These are phyloP conservation scores for Lachnellula cervina DNA, from an alignment of 2,329 filamentous ascomycete genomes.

Conservation along the genomic window DNA sequence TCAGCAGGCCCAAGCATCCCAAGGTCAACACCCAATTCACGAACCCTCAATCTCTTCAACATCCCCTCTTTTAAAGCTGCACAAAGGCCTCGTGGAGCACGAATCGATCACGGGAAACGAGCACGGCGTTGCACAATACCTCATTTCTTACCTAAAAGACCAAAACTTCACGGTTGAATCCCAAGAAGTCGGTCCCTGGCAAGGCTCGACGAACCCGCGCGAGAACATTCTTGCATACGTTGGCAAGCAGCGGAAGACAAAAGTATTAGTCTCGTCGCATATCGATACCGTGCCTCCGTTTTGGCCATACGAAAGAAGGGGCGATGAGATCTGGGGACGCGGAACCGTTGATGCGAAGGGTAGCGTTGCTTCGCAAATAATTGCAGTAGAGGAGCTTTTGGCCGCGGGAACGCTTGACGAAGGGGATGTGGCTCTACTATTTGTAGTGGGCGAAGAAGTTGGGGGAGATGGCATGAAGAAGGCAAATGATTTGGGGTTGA, in stretches of 20 bases:
- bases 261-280: conserved; percentile 54
- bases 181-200: conserved; percentile 39
- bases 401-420: conserved; percentile 35
- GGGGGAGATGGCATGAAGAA: conserved; percentile 73
- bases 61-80: conserved; percentile 49
- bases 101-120: conserved; percentile 61
- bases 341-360: conserved; percentile 71
- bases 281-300: conserved; percentile 59
- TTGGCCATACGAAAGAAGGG: conserved; percentile 34
- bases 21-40: neutral
- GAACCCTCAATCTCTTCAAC: neutral
- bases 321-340: conserved; percentile 59
- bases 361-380: conserved; percentile 68
- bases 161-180: conserved; percentile 59
- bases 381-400: conserved; percentile 56
- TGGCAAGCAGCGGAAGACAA: conserved; percentile 43
- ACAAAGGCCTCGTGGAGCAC: conserved; percentile 57
- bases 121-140: conserved; percentile 51
- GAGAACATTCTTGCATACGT: conserved; percentile 60
- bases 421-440: conserved; percentile 55
- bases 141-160: conserved; percentile 50
- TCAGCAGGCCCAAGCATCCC: neutral
- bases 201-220: conserved; percentile 7
- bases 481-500: conserved; percentile 44
- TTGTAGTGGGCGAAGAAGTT: conserved; percentile 78